Evolutionary conservation across 441 rosid genomes (phyloP), one percentile per base, ranked within the genome.

Genomic region (Pelargonium myrrhifolium): DNA sequence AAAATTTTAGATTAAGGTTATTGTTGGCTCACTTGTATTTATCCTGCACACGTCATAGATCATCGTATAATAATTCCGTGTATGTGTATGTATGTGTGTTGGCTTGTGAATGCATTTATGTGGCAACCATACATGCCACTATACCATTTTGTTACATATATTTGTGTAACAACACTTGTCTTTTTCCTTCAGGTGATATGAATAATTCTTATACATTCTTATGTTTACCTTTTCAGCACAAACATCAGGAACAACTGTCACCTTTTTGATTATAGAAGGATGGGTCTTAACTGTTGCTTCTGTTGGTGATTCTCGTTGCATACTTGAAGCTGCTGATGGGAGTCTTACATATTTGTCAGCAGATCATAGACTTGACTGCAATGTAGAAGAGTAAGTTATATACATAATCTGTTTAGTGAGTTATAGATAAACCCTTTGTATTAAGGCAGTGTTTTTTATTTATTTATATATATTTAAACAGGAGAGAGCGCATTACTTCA

Each of bases 301-400:
- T 70, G 99, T 94, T 63, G 99, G 99, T 9, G 99, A 94, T 78
- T 94, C 99, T 47, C 96, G 94, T 65, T 88, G 99, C 79, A 80
- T 94, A 77, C 89, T 94, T 78, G 99, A 92, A 81, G 90, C 99
- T 59, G 90, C 94, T 66, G 98, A 94, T 58, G 98, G 99, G 1
- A 88, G 84, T 70, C 74, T 94, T 73, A 88, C 86, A 78, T 83
- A 89, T 77, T 75, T 94, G 80, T 92, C 99, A 60, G 96, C 89
- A 65, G 99, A 94, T 80, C 99, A 92, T 76, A 84, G 99, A 77
- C 98, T 94, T 40, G 99, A 94, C 64, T 81, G 84, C 81, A 94
- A 88, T 65, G 96, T 68, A 74, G 96, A 92, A 78, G 99, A 94
- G 99, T 94, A 81, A 74, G 98, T 79, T 64, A 60, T 18, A 37